These are phyloP conservation scores for Penicillium sp. DNA, from an alignment of 2,329 filamentous ascomycete species.

Conservation along the genomic window DNA sequence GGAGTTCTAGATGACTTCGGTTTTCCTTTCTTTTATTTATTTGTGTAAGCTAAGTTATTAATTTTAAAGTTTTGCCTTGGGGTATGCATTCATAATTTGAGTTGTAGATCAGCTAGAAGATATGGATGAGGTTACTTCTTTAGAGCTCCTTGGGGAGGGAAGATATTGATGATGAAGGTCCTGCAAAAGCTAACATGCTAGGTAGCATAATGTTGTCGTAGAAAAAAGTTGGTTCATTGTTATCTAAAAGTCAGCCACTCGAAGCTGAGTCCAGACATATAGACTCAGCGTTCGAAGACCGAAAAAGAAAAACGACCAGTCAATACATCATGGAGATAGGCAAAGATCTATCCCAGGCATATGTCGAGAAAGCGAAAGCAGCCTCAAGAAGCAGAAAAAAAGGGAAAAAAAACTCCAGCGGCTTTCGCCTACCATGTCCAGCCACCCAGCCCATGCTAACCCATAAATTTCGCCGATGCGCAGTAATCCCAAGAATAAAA, in stretches of 20 bases:
- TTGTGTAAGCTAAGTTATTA: conserved; percentile 5
- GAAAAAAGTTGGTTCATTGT: neutral
- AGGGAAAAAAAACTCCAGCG: conserved; percentile 11
- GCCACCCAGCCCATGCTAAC: conserved; percentile 20
- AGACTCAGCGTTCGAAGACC: neutral
- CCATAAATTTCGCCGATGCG: conserved; percentile 14
- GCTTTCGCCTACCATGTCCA: conserved; percentile 19
- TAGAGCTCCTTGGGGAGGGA: neutral
- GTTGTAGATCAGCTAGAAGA: neutral
- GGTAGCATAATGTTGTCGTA: neutral
- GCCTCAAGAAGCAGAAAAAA: neutral
- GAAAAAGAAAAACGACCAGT: neutral
- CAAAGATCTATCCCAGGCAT: neutral
- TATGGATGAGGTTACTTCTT: neutral
- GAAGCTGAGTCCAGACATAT: neutral
- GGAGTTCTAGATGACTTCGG: conserved; percentile 8
- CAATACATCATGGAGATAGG: neutral
- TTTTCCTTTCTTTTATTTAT: neutral
- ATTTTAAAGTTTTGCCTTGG: neutral
- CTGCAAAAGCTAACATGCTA: too few species aligned
- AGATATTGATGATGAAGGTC: neutral
- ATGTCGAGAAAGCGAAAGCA: neutral
- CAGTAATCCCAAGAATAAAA: conserved; percentile 13
- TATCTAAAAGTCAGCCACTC: neutral
- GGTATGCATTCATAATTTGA: neutral